Base-by-base conservation (phyloP, 768 basidiomycete genomes). In the Royoungia palumana region DNA sequence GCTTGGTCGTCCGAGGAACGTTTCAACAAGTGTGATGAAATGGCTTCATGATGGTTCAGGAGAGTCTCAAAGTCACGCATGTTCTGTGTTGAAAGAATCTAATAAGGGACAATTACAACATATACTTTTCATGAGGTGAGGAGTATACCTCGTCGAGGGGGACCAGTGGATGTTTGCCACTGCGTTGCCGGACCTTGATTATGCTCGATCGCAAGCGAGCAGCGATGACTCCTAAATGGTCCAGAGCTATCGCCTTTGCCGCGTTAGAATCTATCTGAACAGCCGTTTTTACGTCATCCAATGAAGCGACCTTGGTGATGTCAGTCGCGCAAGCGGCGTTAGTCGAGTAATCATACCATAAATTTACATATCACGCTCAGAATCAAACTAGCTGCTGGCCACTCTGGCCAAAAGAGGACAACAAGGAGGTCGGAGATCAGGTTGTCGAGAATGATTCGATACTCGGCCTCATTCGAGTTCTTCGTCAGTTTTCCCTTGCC, bases 331-430 rank as follows among this genome's bases (percentile, higher is more conserved):
- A 14, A 30, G 14, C 34, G 1, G 4, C 13, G 6, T 12, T 35
- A 30, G 35, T 41, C 36, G 16, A 44, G 27, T 7, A 21, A 13
- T 56, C 76, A 10, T 50, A 92, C 94, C 90, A 98, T 90, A 56
- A 84, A 85, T 63, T 85, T 87, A 54, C 84, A 87, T 7, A 85
- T 81, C 40, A 96, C 85, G 37, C 78, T 81, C 32, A 98, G 70
- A 34, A 96, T 74, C 16, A 96, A 68, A 36, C 83, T 78, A 2
- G 96, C 90, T 10, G 90, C 94, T 6, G 96, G 96, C 94, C 95
- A 99, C 68, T 99, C 96, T 0, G 96, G 94, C 82, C 90, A 90
- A 64, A 87, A 94, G 6, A 97, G 72, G 17, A 96, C 93, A 9
- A 80, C 78, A 20, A 98, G 76, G 20, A 96, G 73, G 62, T 99